Base-by-base conservation (phyloP, 2,329 filamentous ascomycete species). In the Lasiodiplodia sp. region DNA sequence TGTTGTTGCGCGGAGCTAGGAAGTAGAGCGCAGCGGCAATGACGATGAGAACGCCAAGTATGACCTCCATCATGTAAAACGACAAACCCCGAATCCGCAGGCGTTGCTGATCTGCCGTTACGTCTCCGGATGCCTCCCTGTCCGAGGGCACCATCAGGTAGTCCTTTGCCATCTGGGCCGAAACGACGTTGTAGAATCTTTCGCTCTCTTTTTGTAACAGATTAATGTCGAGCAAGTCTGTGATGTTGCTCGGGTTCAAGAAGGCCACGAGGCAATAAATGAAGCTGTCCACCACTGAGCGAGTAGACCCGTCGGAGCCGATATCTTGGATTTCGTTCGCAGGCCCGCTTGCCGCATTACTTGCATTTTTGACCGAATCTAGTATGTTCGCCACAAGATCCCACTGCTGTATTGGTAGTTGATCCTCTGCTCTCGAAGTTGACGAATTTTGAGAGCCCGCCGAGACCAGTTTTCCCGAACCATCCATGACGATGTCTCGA, bases 101-200 rank as follows among this genome's bases (percentile, higher is more conserved):
- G 16, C 55, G 55, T 11, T 57, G 55, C n/a, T 57, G 28, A 57
- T 34, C 34, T n/a, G 55, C 55, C 16, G 28, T 16, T 2, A 34
- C 28, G 16, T 34, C 21, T 1, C 55, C 55, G n/a, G 55, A 38
- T 21, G 23, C 34, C 4, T 34, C n/a, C 10, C 21, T 21, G 18
- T 57, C 34, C 8, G 55, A 31, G 18, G 55, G 4, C 8, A 28
- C 55, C 55, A 57, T 57, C 10, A 57, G 55, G 16, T 57, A 57
- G 18, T 57, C 28, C n/a, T 57, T 57, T 5, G 55, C 55, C n/a
- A 38, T 57, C 18, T 57, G 55, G 11, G 34, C 28, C 3, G 34
- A 14, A 38, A 57, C 55, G 3, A 23, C 37, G 7, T 16, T 57
- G n/a, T 34, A 57, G 34, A 38, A 34, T 31, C 28, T 57, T 7